Evolutionary conservation across 1,284 basidiomycete species (phyloP).

Genomic region (Austroboletus niveus): DNA sequence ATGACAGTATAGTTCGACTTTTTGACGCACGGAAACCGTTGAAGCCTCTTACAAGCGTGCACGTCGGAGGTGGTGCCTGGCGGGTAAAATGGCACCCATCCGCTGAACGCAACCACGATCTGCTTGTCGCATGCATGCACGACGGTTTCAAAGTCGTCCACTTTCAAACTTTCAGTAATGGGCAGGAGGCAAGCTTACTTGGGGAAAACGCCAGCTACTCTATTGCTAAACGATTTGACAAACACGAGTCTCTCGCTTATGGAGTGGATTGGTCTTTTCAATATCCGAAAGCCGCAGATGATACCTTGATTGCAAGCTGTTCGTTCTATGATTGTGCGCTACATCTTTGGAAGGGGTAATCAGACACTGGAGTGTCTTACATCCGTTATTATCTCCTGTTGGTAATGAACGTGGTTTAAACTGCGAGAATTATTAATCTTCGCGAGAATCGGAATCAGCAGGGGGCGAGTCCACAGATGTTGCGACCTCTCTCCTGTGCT

Average conservation of each 20-base stretch:
- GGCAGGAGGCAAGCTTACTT: constrained; percentile 2
- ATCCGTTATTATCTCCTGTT: not conserved
- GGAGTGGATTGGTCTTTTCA: constrained; percentile 90
- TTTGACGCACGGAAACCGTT: constrained; percentile 80
- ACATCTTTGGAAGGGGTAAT: constrained; percentile 75
- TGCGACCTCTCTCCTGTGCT: constrained; percentile 29
- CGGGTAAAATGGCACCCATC: constrained; percentile 94
- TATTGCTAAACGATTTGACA: constrained; percentile 66
- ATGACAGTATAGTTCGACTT: constrained; percentile 79
- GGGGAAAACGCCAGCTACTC: constrained; percentile 29
- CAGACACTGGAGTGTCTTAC: not conserved
- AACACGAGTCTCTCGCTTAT: constrained; percentile 87
- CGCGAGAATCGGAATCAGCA: not conserved
- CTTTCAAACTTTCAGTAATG: constrained; percentile 13
- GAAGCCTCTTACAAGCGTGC: constrained; percentile 56
- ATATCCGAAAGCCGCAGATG: constrained; percentile 14
- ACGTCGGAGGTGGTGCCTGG: constrained; percentile 94
- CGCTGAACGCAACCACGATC: constrained; percentile 53
- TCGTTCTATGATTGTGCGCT: constrained; percentile 95
- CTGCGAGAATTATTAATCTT: constrained; percentile 1
- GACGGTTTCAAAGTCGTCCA: constrained; percentile 88
- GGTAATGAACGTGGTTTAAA: not conserved
- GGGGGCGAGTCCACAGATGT: constrained; percentile 13
- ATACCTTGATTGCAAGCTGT: constrained; percentile 79
- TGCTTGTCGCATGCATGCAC: constrained; percentile 96